Evolutionary conservation across 1,284 basidiomycete genomes (phyloP).

Genomic region (Rhodotorula sp.): DNA sequence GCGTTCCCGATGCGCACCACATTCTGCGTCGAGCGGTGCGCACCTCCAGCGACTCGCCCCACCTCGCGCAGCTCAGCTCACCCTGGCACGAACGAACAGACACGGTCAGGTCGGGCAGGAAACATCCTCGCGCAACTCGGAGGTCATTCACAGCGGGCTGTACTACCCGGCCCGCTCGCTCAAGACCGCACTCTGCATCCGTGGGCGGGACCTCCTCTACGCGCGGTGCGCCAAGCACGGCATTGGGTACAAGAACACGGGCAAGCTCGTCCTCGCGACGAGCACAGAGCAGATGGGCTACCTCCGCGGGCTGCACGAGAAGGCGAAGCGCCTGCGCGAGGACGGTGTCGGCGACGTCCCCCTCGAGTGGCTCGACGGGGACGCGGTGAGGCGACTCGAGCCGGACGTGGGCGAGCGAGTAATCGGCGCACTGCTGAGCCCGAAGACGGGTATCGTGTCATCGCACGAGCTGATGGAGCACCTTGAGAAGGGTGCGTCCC

Average conservation of each 20-base stretch:
- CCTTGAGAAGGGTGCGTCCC: constrained; percentile 34
- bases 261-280: constrained; percentile 83
- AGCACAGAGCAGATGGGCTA: constrained; percentile 65
- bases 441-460: constrained; percentile 88
- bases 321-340: constrained; percentile 50
- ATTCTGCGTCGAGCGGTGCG: constrained; percentile 80
- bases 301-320: constrained; percentile 67
- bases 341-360: constrained; percentile 57
- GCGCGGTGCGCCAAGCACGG: constrained; percentile 66
- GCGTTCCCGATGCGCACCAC: constrained; percentile 73
- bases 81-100: background rate
- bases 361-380: constrained; percentile 68
- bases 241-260: constrained; percentile 72
- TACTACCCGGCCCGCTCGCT: constrained; percentile 79
- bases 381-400: constrained; percentile 74
- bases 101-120: constrained; percentile 37
- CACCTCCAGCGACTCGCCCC: background rate
- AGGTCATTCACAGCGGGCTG: constrained; percentile 60
- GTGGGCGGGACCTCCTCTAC: constrained; percentile 84
- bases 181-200: constrained; percentile 83
- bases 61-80: background rate
- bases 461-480: constrained; percentile 63
- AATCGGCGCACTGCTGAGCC: constrained; percentile 72
- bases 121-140: constrained; percentile 73
- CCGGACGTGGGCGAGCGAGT: constrained; percentile 76